Base-by-base conservation (phyloP, 2,329 filamentous ascomycete species). In the Fusarium brevicatenulatum region DNA sequence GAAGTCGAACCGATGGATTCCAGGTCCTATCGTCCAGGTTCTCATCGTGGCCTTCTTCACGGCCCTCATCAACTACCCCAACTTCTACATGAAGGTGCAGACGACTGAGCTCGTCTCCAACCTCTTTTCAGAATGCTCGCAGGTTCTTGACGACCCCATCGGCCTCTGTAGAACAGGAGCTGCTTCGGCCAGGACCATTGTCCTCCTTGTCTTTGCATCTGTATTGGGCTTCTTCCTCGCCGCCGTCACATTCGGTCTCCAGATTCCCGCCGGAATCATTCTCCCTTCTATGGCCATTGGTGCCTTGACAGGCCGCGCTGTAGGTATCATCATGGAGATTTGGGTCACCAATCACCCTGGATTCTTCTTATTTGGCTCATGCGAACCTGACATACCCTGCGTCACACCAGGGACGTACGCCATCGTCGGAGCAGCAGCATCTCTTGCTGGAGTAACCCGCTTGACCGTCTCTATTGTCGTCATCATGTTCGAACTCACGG, bases 401-500 rank as follows among this genome's bases (percentile, higher is more conserved):
- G 91, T 99, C 56, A 98, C 93, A 1, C 95, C 96, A 1, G 96
- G 95, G 19, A 97, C 95, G 4, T 99, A 99, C 80, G 96, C 96
- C 71, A 97, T 99, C 77, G 93, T 99, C 70, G 96, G 96, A 39
- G 96, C 96, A 2, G 95, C 96, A 1, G 95, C 96, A 8, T 94
- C 95, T n/a, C 90, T 99, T 4, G 94, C 93, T 10, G 96, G 96
- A 53, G 94, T 97, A 40, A 98, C 95, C 23, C 91, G 95, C 75
- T 97, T 99, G 91, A 99, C 96, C 1, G 95, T 98, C 16, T 98
- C 95, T 18, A 98, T 99, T 74, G 95, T 99, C 9, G 96, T 98
- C 78, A 99, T 99, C 84, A 98, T 98, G 93, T 99, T 99, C 79
- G 96, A 99, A 85, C 91, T 99, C 63, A 99, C 96, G 0, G 96